Evolutionary conservation across 805 yeast species (phyloP), one percentile per base, ranked within the genome.

Genomic region (Candida orba): DNA sequence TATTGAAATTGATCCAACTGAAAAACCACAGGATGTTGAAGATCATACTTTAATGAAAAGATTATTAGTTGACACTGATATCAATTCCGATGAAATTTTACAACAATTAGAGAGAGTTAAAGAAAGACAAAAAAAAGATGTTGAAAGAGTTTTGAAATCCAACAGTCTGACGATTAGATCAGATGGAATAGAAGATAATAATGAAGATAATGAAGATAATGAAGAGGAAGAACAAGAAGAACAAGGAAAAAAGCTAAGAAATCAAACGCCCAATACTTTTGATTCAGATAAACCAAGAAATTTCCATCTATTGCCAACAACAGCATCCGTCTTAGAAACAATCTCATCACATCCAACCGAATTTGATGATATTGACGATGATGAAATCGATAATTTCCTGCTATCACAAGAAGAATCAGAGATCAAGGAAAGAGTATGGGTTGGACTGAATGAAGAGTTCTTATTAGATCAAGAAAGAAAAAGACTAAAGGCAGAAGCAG

Each of bases 371-470:
- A 83, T 83, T 6, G 95, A 86, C 52, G 97, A 89, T 57, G 91
- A 80, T 13, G 96, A 88, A 52, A 69, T 87, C 12, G 78, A 77
- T 5, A 65, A 67, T 0, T 71, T 80, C 30, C 57, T 86, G 36
- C 68, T 93, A 39, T 72, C 76, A 3, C 79, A 74, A 42, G 88
- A 81, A 40, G 96, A 90, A 49, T 72, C 81, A 10, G 72, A 67
- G 44, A 59, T 82, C 50, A 93, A 91, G 61, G 90, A 88, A 52
- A 72, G 84, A 47, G 77, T 90, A 4, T 93, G 99, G 98, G 79
- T 84, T 42, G 90, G 93, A 3, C 71, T 87, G 34, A 90, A 95
- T 62, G 85, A 84, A 47, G 98, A 90, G 25, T 93, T 78, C 58
- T 65, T 93, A 43, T 60, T 87, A 8, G 93, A 84, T 39, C 95